These are phyloP conservation scores for Microdochium bolleyi DNA, from an alignment of 2,329 filamentous ascomycete species.

Conservation along the genomic window DNA sequence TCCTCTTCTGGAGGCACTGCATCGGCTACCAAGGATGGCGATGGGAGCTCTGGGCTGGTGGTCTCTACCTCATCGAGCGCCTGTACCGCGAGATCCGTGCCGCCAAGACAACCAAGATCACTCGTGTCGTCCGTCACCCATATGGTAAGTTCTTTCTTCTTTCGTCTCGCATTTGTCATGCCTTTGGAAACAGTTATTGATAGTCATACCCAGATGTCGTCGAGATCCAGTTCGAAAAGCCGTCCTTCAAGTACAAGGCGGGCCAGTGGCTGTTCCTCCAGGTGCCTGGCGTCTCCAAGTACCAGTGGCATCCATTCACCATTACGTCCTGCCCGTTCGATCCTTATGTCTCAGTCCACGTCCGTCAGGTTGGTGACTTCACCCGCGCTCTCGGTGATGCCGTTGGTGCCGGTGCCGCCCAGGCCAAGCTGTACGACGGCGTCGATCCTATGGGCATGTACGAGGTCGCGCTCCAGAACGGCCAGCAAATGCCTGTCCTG, in stretches of 20 bases:
- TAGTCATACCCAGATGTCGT: conserved; percentile 60
- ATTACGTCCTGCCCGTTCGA: conserved; percentile 98
- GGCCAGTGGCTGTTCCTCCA: conserved; percentile 98
- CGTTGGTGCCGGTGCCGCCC: conserved; percentile 81
- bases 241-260: conserved; percentile 95
- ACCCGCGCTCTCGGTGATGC: conserved; percentile 90
- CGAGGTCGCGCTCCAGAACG: conserved; percentile 89
- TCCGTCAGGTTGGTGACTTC: conserved; percentile 95
- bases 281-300: conserved; percentile 76
- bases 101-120: conserved; percentile 78
- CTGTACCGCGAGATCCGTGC: conserved; percentile 86
- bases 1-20: conserved; percentile 83
- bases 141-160: conserved; percentile 56
- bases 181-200: conserved; percentile 15
- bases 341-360: conserved; percentile 87
- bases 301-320: conserved; percentile 98
- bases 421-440: conserved; percentile 82
- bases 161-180: background rate
- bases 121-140: conserved; percentile 89
- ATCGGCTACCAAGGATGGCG: conserved; percentile 94
- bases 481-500: conserved; percentile 82
- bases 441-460: conserved; percentile 96
- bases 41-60: conserved; percentile 87
- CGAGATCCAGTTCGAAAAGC: conserved; percentile 95
- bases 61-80: conserved; percentile 78